Percentiles rank a stretch among this genome's conserved stretches.
phyloP scores from a whole-genome alignment of 208 protist species.

The Acanthamoeba sp. region DNA sequence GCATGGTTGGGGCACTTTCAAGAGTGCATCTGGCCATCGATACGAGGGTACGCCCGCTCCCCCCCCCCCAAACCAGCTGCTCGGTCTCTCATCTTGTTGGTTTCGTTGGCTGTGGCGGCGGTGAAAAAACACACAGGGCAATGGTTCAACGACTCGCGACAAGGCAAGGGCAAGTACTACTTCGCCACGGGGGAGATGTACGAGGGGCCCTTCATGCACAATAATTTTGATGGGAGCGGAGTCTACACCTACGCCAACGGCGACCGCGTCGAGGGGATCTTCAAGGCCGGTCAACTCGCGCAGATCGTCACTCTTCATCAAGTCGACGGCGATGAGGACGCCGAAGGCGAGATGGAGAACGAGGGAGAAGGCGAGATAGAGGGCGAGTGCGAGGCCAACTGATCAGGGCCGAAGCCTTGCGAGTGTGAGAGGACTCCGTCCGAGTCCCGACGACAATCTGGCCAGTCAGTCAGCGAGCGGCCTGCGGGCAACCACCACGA shows the following conservation, averaged over 20 bases:
- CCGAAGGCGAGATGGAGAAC: not conserved
- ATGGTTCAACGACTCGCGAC: slow-evolving; percentile 42
- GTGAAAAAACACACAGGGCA: not conserved
- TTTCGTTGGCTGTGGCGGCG: too few relatives aligned
- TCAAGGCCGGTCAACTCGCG: slow-evolving; percentile 26
- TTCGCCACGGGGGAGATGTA: slow-evolving; percentile 65
- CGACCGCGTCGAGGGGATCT: slow-evolving; percentile 58
- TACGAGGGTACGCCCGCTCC: slow-evolving; percentile 48
- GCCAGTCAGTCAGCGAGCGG: too few relatives aligned
- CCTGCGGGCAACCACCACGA: too few relatives aligned
- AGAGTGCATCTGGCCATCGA: slow-evolving; percentile 2
- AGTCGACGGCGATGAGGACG: not conserved
- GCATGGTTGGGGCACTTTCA: slow-evolving; percentile 40
- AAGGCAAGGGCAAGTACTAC: slow-evolving; percentile 52
- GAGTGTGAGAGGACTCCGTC: too few relatives aligned
- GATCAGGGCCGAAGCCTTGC: too few relatives aligned
- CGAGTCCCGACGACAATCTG: too few relatives aligned
- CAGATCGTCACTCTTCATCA: slow-evolving; percentile 44
- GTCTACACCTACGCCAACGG: slow-evolving; percentile 71
- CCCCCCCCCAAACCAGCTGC: too few relatives aligned
- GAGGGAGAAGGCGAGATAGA: not conserved
- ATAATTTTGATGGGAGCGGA: slow-evolving; percentile 65
- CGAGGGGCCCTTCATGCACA: slow-evolving; percentile 39
- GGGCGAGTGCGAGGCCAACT: too few relatives aligned
- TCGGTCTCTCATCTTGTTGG: too few relatives aligned